Evolutionary conservation across 2,329 filamentous ascomycete genomes (phyloP).

Genomic region (Ascochyta viciae-villosae): DNA sequence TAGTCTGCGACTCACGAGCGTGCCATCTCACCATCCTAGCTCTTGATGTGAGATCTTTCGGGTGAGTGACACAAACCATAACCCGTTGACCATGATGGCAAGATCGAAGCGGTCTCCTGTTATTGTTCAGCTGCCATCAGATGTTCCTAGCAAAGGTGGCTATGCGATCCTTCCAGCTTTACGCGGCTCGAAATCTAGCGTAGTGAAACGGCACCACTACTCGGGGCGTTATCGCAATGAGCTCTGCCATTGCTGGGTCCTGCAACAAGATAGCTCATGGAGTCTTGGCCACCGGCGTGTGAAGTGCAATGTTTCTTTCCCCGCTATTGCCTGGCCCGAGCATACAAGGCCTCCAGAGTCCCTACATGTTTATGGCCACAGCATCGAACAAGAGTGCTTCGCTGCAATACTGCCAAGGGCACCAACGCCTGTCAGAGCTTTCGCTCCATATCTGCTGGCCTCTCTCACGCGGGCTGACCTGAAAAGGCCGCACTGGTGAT

Average conservation of each 20-base stretch:
- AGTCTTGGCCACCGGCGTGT: neutral
- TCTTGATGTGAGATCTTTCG: constrained; percentile 10
- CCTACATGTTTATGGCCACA: constrained; percentile 27
- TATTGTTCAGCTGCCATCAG: constrained; percentile 3
- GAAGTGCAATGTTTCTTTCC: neutral
- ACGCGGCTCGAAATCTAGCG: neutral
- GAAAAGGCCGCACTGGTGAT: constrained; percentile 35
- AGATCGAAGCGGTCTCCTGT: constrained; percentile 1
- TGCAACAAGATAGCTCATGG: neutral
- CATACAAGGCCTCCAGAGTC: constrained; percentile 17
- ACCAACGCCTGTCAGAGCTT: constrained; percentile 33
- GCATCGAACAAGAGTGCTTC: constrained; percentile 25
- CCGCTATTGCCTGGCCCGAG: constrained; percentile 8
- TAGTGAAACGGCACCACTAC: neutral
- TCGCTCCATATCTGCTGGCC: constrained; percentile 35
- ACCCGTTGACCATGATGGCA: constrained; percentile 11
- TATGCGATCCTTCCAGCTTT: neutral
- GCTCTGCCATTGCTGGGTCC: neutral
- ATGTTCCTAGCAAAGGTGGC: neutral
- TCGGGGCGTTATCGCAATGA: neutral
- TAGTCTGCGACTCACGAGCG: constrained; percentile 16
- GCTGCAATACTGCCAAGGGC: constrained; percentile 36
- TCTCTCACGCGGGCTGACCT: constrained; percentile 35
- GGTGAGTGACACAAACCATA: constrained; percentile 20
- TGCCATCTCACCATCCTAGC: constrained; percentile 19